These are phyloP conservation scores for Antrodiella citrinella DNA, from an alignment of 768 basidiomycete genomes.

Conservation along the genomic window DNA sequence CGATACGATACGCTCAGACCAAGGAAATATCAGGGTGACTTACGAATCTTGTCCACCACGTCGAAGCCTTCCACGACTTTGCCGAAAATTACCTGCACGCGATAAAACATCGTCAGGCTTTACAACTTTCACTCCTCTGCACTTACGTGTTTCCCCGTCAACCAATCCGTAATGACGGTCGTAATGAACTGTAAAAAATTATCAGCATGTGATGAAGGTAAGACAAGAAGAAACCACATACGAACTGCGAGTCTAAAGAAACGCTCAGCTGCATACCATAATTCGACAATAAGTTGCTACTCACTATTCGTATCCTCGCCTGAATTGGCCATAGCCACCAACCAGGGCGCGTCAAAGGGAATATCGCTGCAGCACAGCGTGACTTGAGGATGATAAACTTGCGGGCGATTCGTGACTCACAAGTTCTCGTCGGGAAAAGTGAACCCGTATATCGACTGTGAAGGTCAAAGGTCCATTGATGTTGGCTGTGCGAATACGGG, in stretches of 20 bases:
- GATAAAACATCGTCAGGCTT: no score
- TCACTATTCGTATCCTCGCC: not conserved
- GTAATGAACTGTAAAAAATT: not conserved
- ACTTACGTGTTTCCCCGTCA: not conserved
- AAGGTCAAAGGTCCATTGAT: not conserved
- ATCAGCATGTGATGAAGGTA: no score
- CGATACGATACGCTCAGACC: no score
- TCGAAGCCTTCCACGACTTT: not conserved
- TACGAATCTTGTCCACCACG: not conserved
- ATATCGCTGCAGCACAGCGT: not conserved
- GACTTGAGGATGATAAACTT: no score
- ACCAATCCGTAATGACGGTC: not conserved
- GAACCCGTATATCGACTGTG: not conserved
- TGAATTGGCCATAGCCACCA: not conserved
- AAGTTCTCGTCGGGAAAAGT: not conserved
- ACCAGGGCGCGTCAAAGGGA: not conserved
- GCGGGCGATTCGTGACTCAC: no score
- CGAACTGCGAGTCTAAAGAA: not conserved
- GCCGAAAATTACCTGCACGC: not conserved
- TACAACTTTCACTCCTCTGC: no score
- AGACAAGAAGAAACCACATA: no score
- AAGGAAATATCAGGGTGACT: no score
- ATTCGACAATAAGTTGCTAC: not conserved
- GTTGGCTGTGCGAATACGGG: not conserved
- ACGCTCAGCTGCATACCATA: not conserved